A percentile compares a stretch with the other conserved stretches of the same genome.
Conservation (phyloP, 2,329 filamentous ascomycete genomes). For the Rhinocladiella mackenziei region DNA sequence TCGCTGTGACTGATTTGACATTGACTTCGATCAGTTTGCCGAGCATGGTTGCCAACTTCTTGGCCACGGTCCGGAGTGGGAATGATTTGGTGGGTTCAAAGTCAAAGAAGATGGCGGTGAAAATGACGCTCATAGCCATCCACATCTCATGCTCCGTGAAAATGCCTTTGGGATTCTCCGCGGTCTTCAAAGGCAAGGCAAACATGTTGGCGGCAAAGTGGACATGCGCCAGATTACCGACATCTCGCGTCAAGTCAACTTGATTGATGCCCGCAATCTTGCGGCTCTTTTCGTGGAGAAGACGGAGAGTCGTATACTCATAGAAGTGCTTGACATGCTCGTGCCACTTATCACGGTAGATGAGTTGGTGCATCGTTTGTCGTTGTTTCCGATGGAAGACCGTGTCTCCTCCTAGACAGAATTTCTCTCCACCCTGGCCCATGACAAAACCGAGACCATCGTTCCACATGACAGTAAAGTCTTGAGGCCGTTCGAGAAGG, state of each 20-base stretch:
- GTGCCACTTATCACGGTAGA: slow-evolving; percentile 61
- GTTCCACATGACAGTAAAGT: slow-evolving; percentile 64
- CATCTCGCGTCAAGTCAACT: slow-evolving; percentile 64
- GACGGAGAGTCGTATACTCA: slow-evolving; percentile 55
- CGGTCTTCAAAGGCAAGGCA: slow-evolving; percentile 53
- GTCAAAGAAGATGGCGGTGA: slow-evolving; percentile 62
- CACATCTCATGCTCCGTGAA: slow-evolving; percentile 58
- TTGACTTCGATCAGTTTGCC: slow-evolving; percentile 60
- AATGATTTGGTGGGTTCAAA: slow-evolving; percentile 64
- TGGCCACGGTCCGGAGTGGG: slow-evolving; percentile 57
- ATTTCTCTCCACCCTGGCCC: slow-evolving; percentile 53
- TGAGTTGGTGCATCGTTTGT: slow-evolving; percentile 52
- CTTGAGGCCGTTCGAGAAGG: slow-evolving; percentile 57
- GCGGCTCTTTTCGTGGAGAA: slow-evolving; percentile 64
- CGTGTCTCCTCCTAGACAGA: slow-evolving; percentile 55
- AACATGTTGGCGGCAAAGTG: slow-evolving; percentile 55
- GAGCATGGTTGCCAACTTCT: slow-evolving; percentile 56
- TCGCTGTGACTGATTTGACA: slow-evolving; percentile 57
- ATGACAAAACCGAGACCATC: slow-evolving; percentile 61
- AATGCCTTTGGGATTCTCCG: slow-evolving; percentile 48
- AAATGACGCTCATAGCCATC: slow-evolving; percentile 61
- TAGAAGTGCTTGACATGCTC: slow-evolving; percentile 64
- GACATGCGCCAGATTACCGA: slow-evolving; percentile 54
- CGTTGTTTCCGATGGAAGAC: slow-evolving; percentile 49
- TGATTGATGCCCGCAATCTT: slow-evolving; percentile 59